Percentiles rank a stretch among this genome's conserved stretches.
Evolutionary conservation across 2,329 filamentous ascomycete genomes (phyloP).

Genomic region (Graphium sp.): DNA sequence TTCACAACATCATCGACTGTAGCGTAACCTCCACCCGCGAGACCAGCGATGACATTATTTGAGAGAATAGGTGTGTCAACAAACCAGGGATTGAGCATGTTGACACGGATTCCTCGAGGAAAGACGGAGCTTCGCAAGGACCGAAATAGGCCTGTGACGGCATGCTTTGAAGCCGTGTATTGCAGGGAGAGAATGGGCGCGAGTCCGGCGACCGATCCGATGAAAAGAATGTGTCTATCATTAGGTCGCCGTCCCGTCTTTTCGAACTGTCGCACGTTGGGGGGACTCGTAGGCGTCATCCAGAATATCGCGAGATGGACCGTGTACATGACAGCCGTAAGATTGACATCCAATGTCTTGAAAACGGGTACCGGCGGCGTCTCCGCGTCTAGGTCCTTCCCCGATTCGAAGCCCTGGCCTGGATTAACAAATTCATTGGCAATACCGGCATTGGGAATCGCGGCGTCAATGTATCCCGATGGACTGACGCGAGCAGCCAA

Average conservation of each 20-base stretch:
- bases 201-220: conserved; percentile 44
- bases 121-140: conserved; percentile 19
- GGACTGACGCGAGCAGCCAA: conserved; percentile 34
- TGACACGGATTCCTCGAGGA: conserved; percentile 37
- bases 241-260: conserved; percentile 11
- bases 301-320: conserved; percentile 46
- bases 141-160: conserved; percentile 46
- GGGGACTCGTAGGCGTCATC: conserved; percentile 16
- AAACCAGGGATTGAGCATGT: conserved; percentile 53
- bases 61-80: conserved; percentile 32
- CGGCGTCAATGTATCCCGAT: conserved; percentile 38
- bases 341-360: conserved; percentile 41
- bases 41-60: conserved; percentile 21
- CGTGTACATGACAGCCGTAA: conserved; percentile 48
- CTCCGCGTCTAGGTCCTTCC: conserved; percentile 20
- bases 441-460: conserved; percentile 53
- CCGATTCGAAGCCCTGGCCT: conserved; percentile 28
- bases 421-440: too few relatives aligned
- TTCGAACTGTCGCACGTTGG: not conserved
- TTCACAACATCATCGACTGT: conserved; percentile 43
- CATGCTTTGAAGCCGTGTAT: conserved; percentile 50
- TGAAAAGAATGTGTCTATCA: conserved; percentile 28
- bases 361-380: conserved; percentile 27
- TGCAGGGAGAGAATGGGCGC: conserved; percentile 23
- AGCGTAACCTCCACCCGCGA: conserved; percentile 24